Evolutionary conservation across 768 basidiomycete species (phyloP).

Genomic region (Psilocybe subaeruginosa): DNA sequence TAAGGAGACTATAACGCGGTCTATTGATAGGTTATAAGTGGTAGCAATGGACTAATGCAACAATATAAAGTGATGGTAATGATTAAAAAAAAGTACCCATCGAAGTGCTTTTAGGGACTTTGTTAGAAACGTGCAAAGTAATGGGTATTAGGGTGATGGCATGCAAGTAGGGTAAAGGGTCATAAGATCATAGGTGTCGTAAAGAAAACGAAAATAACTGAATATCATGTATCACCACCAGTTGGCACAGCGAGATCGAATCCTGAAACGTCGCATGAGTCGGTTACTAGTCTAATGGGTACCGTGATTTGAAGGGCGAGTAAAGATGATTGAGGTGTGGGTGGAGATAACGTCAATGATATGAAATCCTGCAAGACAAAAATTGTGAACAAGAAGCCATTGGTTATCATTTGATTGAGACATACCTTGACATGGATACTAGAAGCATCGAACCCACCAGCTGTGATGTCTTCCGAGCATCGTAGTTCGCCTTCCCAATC

Average conservation of each 20-base stretch:
- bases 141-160: background rate
- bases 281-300: constrained; percentile 62
- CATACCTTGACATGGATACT: constrained; percentile 46
- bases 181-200: background rate
- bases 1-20: too few species aligned
- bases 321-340: constrained; percentile 36
- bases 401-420: background rate
- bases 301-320: constrained; percentile 43
- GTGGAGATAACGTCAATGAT: constrained; percentile 48
- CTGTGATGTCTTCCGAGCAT: constrained; percentile 35
- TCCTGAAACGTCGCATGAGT: constrained; percentile 41
- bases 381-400: background rate
- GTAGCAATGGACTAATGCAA: background rate
- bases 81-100: background rate
- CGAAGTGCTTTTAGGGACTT: background rate
- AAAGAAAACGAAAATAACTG: background rate
- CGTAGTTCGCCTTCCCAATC: constrained; percentile 65
- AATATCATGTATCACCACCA: background rate
- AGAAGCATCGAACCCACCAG: constrained; percentile 49
- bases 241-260: constrained; percentile 14
- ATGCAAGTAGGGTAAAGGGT: background rate
- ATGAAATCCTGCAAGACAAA: constrained; percentile 55
- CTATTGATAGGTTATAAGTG: too few species aligned
- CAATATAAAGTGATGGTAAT: background rate
- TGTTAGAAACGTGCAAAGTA: background rate